Base-by-base conservation (phyloP, 2,329 filamentous ascomycete species). In the Fusarium solani-melongenae region DNA sequence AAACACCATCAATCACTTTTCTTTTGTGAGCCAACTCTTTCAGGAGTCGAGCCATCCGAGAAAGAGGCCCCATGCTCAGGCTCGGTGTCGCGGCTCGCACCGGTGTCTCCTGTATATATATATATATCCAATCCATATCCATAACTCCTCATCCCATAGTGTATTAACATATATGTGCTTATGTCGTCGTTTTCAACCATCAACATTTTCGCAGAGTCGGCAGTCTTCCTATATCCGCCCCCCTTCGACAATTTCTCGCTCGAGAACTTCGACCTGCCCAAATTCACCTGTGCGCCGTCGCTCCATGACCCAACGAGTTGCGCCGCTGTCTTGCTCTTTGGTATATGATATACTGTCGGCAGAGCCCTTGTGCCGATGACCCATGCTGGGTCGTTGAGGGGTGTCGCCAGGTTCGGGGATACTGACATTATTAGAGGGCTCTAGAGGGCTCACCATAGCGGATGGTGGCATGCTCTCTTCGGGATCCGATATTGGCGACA, bases 291-390 rank as follows among this genome's bases (percentile, higher is more conserved):
- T 92, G 38, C 92, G 84, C 61, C 92, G 85, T 38, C 92, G 83
- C 81, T 94, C 92, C 74, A 94, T 83, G 9, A 94, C 88, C 92
- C 92, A 94, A 53, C 91, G 83, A 64, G 86, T 88, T 72, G 88
- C 88, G 1, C 87, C 88, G 10, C 86, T 86, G 3, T 88, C 85
- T 53, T 91, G 89, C 77, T 92, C 90, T 69, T 92, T 90, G 55
- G 88, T 87, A 79, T 94, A 94, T 8, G 91, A 92, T 36, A 94
- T 90, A 71, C 91, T 93, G 73, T 93, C 92, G 2, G 90, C 86
- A 53, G 89, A 92, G 58, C 88, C 84, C 72, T 86, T 87, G 72
- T 88, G 84, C 15, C 84, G 82, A 71, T 89, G 88, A n/a, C 86
- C 85, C 46, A 77, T 80, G 10, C 72, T 69, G 1, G 73, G 58